A percentile compares a stretch with the other conserved stretches of the same genome.
phyloP scores from a whole-genome alignment of 1,284 basidiomycete genomes.

The Anthracocystis panici-leucophaei region DNA sequence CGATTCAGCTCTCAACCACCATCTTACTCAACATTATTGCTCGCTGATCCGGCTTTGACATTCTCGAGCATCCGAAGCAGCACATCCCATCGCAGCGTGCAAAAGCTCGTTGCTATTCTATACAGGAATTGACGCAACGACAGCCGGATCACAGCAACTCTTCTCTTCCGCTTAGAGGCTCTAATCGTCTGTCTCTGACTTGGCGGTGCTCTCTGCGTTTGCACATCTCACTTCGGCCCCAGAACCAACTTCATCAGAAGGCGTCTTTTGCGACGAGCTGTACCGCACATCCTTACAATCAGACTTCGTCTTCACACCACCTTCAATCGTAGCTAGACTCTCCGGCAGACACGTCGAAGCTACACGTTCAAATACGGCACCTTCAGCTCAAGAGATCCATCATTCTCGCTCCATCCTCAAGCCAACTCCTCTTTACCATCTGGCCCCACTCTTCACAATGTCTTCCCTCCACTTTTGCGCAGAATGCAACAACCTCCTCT shows the following conservation, averaged over 20 bases:
- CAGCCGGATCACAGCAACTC: slow-evolving; percentile 19
- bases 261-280: too few relatives aligned
- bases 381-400: neutral
- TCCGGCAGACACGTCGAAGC: too few relatives aligned
- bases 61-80: neutral
- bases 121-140: too few relatives aligned
- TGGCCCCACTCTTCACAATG: slow-evolving; percentile 30
- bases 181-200: neutral
- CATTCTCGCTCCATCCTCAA: neutral
- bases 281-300: too few relatives aligned
- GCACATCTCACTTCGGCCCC: too few relatives aligned
- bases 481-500: slow-evolving; percentile 85
- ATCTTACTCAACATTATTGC: neutral
- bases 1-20: neutral
- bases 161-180: neutral
- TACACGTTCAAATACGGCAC: too few relatives aligned
- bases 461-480: slow-evolving; percentile 66
- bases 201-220: too few relatives aligned
- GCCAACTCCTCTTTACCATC: neutral
- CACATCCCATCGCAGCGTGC: neutral
- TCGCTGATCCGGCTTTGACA: slow-evolving; percentile 9
- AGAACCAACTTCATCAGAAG: too few relatives aligned
- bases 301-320: too few relatives aligned
- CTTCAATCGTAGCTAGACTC: too few relatives aligned
- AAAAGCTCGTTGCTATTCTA: neutral